A percentile compares a stretch with the other conserved stretches of the same genome.
Evolutionary conservation across 805 yeast genomes (phyloP).

Genomic region (Hanseniaspora pseudoguilliermondii): DNA sequence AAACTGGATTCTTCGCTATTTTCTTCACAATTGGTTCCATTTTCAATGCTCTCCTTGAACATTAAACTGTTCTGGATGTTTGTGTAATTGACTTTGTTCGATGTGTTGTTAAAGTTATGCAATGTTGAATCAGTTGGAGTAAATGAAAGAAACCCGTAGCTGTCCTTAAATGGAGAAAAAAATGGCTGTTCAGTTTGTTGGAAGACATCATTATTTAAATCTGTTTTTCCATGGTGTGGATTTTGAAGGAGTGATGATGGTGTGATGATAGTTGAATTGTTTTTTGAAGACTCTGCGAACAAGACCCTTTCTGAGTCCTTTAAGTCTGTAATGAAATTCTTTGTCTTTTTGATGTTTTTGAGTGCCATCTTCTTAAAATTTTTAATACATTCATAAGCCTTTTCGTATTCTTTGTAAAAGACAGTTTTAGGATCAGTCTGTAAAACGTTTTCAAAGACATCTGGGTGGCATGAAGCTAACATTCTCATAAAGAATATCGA

Average conservation of each 20-base stretch:
- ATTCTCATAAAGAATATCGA: slow-evolving; percentile 3
- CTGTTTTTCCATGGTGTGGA: neutral
- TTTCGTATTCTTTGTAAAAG: neutral
- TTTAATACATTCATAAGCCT: neutral
- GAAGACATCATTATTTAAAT: neutral
- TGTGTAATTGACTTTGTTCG: neutral
- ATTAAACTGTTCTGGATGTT: neutral
- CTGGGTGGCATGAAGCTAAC: neutral
- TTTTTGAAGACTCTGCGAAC: neutral
- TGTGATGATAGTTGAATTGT: neutral
- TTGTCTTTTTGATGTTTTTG: neutral
- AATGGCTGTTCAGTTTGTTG: neutral
- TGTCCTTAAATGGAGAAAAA: neutral
- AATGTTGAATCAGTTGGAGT: neutral
- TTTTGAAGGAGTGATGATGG: neutral
- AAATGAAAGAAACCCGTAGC: neutral
- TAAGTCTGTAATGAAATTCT: neutral
- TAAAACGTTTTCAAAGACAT: neutral
- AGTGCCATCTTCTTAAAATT: neutral
- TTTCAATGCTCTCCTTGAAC: neutral
- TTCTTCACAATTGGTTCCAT: neutral
- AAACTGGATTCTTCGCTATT: neutral
- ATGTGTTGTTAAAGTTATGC: neutral
- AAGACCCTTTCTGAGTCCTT: neutral
- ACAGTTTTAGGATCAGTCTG: neutral